Percentiles rank a stretch among this genome's conserved stretches.
Evolutionary conservation across 2,329 filamentous ascomycete genomes (phyloP).

Genomic region (Aspergillus japonicus): DNA sequence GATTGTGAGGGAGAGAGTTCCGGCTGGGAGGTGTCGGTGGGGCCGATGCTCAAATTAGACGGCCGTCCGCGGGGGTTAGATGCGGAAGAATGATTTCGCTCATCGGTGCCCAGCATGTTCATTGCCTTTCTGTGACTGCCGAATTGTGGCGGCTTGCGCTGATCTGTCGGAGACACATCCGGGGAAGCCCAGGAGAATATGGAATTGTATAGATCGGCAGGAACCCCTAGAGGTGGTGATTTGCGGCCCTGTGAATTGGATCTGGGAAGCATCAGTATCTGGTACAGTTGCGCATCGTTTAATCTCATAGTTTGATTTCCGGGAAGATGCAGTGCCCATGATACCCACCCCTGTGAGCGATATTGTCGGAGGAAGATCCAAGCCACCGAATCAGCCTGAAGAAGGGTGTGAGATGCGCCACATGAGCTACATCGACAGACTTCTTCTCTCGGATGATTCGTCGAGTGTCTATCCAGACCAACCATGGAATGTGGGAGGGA

Average conservation of each 20-base stretch:
- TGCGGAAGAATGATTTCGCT: slow-evolving; percentile 24
- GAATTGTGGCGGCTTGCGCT: slow-evolving; percentile 34
- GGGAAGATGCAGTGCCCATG: background rate
- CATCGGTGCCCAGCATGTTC: slow-evolving; percentile 30
- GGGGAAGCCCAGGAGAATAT: slow-evolving; percentile 38
- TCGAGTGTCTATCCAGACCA: background rate
- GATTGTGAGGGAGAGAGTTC: slow-evolving; percentile 35
- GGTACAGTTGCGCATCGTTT: background rate
- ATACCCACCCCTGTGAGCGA: background rate
- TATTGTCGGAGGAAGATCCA: background rate
- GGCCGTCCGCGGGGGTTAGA: slow-evolving; percentile 23
- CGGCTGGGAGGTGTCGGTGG: slow-evolving; percentile 19
- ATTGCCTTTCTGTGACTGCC: slow-evolving; percentile 37
- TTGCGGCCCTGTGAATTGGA: slow-evolving; percentile 23
- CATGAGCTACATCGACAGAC: background rate
- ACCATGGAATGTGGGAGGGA: background rate
- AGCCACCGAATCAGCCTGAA: background rate
- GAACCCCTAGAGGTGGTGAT: slow-evolving; percentile 14
- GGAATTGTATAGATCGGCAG: slow-evolving; percentile 31
- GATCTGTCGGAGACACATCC: slow-evolving; percentile 39
- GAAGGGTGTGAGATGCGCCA: background rate
- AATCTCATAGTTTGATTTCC: background rate
- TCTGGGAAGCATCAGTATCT: slow-evolving; percentile 21
- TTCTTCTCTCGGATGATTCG: background rate
- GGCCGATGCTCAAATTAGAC: slow-evolving; percentile 23